These are phyloP conservation scores for Echium plantagineum DNA, from an alignment of 257 asterid species.

Conservation along the genomic window DNA sequence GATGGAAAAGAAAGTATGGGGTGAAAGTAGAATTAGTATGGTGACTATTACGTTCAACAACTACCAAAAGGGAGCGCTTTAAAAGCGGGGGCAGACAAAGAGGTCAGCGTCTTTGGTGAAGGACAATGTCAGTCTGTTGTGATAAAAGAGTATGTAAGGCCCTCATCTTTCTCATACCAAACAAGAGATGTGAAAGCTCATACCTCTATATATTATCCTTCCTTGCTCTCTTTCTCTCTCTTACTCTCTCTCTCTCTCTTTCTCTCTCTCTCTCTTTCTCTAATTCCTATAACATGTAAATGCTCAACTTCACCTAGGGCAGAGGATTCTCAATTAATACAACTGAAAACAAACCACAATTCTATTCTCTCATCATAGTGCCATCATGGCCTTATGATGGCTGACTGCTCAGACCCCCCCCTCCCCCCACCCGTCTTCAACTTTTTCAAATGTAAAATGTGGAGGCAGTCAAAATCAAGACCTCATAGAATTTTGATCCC, in stretches of 20 bases:
- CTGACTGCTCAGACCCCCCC: not conserved
- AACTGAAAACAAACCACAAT: slow-evolving; percentile 82
- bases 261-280: no score
- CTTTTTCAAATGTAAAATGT: slow-evolving; percentile 36
- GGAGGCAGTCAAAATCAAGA: slow-evolving; percentile 17
- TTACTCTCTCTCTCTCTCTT: no score
- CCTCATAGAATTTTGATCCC: slow-evolving; percentile 20
- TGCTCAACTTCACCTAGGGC: slow-evolving; percentile 33
- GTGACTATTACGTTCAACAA: not conserved
- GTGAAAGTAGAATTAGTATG: not conserved
- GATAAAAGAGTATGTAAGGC: not conserved
- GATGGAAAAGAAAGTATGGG: not conserved
- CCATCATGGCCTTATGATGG: slow-evolving; percentile 58
- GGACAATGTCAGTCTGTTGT: slow-evolving; percentile 1
- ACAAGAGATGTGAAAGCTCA: slow-evolving; percentile 2
- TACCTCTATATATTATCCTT: not conserved
- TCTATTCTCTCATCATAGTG: slow-evolving; percentile 85
- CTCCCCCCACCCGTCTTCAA: no score
- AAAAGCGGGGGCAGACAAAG: slow-evolving; percentile 7
- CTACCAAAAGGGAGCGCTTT: not conserved
- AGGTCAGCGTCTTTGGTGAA: slow-evolving; percentile 3
- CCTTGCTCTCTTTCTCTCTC: no score
- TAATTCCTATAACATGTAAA: no score
- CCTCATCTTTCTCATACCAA: not conserved
- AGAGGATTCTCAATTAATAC: slow-evolving; percentile 54